Base-by-base conservation (phyloP, 2,329 filamentous ascomycete genomes). In the Cladosporium oxysporum region DNA sequence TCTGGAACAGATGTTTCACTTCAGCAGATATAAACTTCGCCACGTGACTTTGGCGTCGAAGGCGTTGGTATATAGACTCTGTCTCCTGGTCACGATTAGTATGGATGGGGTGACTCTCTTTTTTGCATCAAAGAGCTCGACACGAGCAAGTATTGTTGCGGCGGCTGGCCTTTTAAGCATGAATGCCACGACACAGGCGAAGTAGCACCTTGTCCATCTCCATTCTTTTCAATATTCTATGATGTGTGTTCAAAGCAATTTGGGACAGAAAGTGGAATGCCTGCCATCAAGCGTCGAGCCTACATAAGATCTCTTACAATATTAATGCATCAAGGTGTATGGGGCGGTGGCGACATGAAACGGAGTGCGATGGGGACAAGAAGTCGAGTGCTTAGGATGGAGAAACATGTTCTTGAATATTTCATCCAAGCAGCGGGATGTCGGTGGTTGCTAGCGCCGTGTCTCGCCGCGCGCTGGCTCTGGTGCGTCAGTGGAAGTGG, bases 1-100 rank as follows among this genome's bases (percentile, higher is more conserved):
- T 55, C 31, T 63, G 61, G 47, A 63, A 57, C 50, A 63, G 14
- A 11, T 63, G 61, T 63, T 63, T 63, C 61, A 63, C 50, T 35
- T n/a, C 29, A 18, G 33, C 60, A 62, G 58, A 60, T 33, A 21
- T 21, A 4, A 21, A 33, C n/a, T 31, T 21, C 6, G 21, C 4
- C 57, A 44, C 23, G 37, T 59, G 57, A 59, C 33, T 37, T 37
- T 16, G 7, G 23, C 6, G 35, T 55, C 26, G 18, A 33, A n/a
- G 37, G 16, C 37, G 18, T 10, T 2, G 8, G 10, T 47, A 47
- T 47, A 47, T 47, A 47, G 33, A 35, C 41, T 44, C 18, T 44
- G 41, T 7, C 41, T 47, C 3, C 41, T 47, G n/a, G 8, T 47
- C n/a, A 21, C 1, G 41, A 16, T 21, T 12, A 23, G 41, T 12